Base-by-base conservation (phyloP, 2,329 filamentous ascomycete species). In the Aspergillus jensenii region DNA sequence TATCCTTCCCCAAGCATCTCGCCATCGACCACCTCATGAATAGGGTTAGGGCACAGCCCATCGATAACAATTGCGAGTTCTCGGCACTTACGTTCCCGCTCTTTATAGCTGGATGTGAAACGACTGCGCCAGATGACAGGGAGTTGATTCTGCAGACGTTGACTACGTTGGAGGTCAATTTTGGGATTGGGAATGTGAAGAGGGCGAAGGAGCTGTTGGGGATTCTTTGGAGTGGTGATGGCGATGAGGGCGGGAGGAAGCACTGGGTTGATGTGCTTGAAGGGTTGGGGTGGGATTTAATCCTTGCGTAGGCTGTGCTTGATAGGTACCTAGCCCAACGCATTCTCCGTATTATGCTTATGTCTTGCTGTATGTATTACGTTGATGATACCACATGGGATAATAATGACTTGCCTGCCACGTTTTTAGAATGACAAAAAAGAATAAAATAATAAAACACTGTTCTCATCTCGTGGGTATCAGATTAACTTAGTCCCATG, bases 401-500 rank as follows among this genome's bases (percentile, higher is more conserved):
- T 19, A 48, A 56, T 51, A 50, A 59, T 40, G 25, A 33, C 25
- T 43, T 15, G 33, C 47, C 21, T 27, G 15, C 19, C 21, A 43
- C 7, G 25, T 19, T 33, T 12, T n/a, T 35, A 44, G 6, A 11
- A 45, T 21, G 49, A 17, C 37, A 55, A 17, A 52, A 17, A 37
- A 51, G 31, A 48, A 41, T 46, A 55, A 27, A 14, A 45, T 41
- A 41, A 44, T 3, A 52, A 33, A 23, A 40, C 27, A 31, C 27
- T 9, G 27, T 31, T 31, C 27, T 52, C 21, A 14, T 47, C 17
- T 17, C 25, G 17, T n/a, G 40, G 39, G 37, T 7, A 15, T 27
- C 21, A 14, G 19, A 46, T 79, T 71, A 93, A 73, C 93, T 91
- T 64, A 96, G 77, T 33, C 87, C 89, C 89, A 96, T 95, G 67